A percentile compares a stretch with the other conserved stretches of the same genome.
phyloP scores from a whole-genome alignment of 768 basidiomycete genomes.

The Mycena olivaceomarginata region DNA sequence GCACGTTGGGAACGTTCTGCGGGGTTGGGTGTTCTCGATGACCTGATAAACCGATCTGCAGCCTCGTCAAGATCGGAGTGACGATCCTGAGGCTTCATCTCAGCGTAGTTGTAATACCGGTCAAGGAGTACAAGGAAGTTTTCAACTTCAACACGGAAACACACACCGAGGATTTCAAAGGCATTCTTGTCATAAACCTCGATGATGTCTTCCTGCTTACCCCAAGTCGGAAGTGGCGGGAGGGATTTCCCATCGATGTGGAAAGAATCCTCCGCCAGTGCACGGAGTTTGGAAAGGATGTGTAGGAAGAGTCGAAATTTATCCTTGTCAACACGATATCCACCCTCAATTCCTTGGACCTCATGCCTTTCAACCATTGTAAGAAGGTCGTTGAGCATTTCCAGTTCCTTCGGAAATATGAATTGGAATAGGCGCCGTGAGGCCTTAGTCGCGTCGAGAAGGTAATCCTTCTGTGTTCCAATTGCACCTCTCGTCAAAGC shows the following conservation, averaged over 20 bases:
- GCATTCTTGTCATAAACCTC: neutral
- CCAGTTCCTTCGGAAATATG: no score
- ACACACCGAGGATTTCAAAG: constrained; percentile 8
- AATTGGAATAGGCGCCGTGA: neutral
- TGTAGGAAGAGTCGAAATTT: neutral
- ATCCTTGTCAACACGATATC: neutral
- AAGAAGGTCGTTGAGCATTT: no score
- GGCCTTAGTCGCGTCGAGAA: neutral
- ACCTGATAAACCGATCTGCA: neutral
- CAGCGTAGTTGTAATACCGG: constrained; percentile 7
- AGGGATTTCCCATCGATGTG: neutral
- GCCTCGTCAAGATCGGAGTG: neutral
- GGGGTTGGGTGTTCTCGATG: no score
- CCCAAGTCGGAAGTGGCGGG: constrained; percentile 5
- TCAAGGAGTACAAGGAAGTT: constrained; percentile 7
- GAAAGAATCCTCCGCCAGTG: neutral
- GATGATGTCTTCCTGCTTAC: constrained; percentile 21
- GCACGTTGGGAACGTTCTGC: no score
- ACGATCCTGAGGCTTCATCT: neutral
- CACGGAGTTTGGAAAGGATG: neutral
- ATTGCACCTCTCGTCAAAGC: neutral
- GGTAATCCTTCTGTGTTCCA: neutral
- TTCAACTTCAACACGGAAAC: constrained; percentile 20
- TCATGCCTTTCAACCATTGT: no score
- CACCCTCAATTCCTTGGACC: neutral